Evolutionary conservation across 2,329 filamentous ascomycete species (phyloP).

Genomic region (Blastomyces percursus): DNA sequence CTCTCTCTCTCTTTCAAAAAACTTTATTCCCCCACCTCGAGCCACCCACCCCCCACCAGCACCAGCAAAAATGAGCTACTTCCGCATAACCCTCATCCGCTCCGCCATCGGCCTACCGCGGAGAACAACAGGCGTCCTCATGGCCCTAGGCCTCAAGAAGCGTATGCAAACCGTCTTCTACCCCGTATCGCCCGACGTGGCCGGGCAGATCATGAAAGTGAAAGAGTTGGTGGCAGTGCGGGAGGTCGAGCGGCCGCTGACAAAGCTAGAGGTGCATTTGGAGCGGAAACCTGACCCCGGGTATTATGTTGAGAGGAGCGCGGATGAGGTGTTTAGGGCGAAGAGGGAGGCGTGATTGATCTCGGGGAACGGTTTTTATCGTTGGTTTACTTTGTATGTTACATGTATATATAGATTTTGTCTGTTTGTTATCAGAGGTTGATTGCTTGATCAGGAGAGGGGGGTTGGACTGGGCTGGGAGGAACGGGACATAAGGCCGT

Average conservation of each 20-base stretch:
- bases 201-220: constrained; percentile 85
- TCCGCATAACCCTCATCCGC: constrained; percentile 83
- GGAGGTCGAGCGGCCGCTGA: constrained; percentile 59
- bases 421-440: not conserved
- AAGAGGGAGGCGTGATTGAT: constrained; percentile 12
- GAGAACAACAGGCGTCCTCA: constrained; percentile 68
- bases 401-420: not conserved
- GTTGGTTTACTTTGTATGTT: not conserved
- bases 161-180: constrained; percentile 84
- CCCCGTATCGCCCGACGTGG: constrained; percentile 66
- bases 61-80: constrained; percentile 54
- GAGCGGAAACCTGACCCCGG: constrained; percentile 65
- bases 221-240: constrained; percentile 80
- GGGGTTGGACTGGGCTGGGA: too few relatives aligned
- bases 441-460: not conserved
- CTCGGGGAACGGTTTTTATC: not conserved
- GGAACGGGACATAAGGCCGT: too few relatives aligned
- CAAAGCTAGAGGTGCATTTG: constrained; percentile 56
- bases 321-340: constrained; percentile 19
- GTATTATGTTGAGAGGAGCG: constrained; percentile 62
- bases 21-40: not conserved
- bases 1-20: not conserved
- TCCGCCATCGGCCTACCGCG: constrained; percentile 78
- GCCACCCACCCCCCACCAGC: not conserved
- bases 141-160: constrained; percentile 73